Evolutionary conservation across 148 eudicot genomes (phyloP).

Genomic region (Rhododendron kiyosumense): DNA sequence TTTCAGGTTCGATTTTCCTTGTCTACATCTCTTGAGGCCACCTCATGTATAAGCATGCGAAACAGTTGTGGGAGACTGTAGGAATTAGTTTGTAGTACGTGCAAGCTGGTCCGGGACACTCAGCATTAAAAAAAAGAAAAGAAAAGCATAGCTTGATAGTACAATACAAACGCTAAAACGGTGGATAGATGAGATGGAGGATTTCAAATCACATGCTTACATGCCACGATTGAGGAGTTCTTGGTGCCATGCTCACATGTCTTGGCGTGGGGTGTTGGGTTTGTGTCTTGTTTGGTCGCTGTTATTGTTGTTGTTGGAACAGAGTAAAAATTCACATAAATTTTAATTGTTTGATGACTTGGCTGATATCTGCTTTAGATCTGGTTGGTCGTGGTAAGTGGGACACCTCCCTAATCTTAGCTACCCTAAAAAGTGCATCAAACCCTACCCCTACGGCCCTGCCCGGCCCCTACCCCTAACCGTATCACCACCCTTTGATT

Average conservation of each 20-base stretch:
- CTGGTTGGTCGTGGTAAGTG: conserved; percentile 16
- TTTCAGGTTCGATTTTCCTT: not conserved
- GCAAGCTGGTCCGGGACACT: not conserved
- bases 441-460: not conserved
- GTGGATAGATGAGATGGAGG: not conserved
- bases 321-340: not conserved
- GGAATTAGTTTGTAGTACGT: no score
- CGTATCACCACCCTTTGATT: conserved; percentile 10
- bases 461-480: conserved; percentile 9
- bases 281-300: not conserved
- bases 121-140: not conserved
- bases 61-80: not conserved
- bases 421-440: conserved; percentile 6
- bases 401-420: conserved; percentile 4
- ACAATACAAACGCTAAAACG: not conserved
- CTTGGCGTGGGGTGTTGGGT: conserved; percentile 10
- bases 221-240: not conserved
- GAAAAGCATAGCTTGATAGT: not conserved
- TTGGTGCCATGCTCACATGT: conserved; percentile 23
- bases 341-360: conserved; percentile 6
- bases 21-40: no score
- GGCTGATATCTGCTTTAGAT: conserved; percentile 14
- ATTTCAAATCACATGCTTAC: conserved; percentile 11
- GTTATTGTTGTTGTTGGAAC: not conserved
- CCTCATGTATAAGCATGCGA: no score